Conservation (phyloP, 225 moss, liverwort and hornwort species). For the Sphagnum contortum region DNA sequence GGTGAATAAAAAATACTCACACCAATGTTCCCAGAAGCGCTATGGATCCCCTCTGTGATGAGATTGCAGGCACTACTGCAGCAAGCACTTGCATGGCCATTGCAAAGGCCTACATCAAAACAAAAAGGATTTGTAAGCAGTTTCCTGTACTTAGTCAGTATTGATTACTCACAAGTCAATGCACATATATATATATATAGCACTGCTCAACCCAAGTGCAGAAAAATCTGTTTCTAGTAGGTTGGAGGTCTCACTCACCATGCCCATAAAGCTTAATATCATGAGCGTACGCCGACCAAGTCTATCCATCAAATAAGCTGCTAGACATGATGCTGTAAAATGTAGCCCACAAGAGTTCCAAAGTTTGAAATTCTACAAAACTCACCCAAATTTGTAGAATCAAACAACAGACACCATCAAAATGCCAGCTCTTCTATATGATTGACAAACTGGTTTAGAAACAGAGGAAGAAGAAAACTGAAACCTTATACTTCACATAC, state of each 20-base stretch:
- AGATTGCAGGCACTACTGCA: slow-evolving; percentile 28
- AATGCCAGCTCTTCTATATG: too few species aligned
- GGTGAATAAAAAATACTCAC: slow-evolving; percentile 11
- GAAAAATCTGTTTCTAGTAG: neutral
- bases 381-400: slow-evolving; percentile 1
- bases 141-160: too few species aligned
- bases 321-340: slow-evolving; percentile 52
- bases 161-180: neutral
- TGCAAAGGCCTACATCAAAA: slow-evolving; percentile 28
- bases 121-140: neutral
- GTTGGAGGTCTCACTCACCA: slow-evolving; percentile 34
- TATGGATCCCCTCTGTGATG: slow-evolving; percentile 22
- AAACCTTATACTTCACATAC: slow-evolving; percentile 11
- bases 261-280: slow-evolving; percentile 81
- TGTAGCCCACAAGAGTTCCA: too few species aligned
- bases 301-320: slow-evolving; percentile 62
- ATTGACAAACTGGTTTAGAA: neutral
- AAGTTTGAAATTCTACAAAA: slow-evolving; percentile 5
- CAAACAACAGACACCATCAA: neutral
- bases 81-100: slow-evolving; percentile 45
- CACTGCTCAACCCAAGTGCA: neutral
- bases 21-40: slow-evolving; percentile 40
- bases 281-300: slow-evolving; percentile 68
- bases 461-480: neutral
- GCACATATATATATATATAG: neutral